Evolutionary conservation across 495 filamentous ascomycete genomes (phyloP).

Genomic region (Penicillium paradoxum): DNA sequence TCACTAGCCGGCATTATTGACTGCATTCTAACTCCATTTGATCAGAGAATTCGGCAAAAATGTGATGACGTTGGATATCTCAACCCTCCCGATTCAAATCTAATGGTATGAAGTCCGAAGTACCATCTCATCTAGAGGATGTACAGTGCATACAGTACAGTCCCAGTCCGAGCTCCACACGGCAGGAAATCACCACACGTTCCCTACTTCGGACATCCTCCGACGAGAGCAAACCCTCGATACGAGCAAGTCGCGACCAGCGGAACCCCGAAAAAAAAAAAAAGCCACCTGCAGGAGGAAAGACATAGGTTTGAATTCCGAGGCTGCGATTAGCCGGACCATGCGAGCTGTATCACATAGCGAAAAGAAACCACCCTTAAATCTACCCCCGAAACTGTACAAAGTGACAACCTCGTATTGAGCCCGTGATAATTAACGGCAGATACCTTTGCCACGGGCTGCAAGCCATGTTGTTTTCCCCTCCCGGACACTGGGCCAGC

Average conservation of each 20-base stretch:
- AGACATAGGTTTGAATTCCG: not conserved
- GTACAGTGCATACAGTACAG: not conserved
- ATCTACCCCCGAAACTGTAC: not conserved
- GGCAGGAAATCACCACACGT: not conserved
- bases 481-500: constrained; percentile 9
- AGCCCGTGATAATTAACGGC: constrained; percentile 7
- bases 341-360: constrained; percentile 23
- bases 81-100: not conserved
- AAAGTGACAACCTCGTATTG: constrained; percentile 6
- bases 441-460: not conserved
- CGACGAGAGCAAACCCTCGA: not conserved
- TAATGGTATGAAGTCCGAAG: too few species aligned
- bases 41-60: constrained; percentile 12
- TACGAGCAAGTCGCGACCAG: not conserved
- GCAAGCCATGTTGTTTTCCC: constrained; percentile 12
- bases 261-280: not conserved
- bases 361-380: not conserved
- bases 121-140: constrained; percentile 14
- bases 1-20: constrained; percentile 29
- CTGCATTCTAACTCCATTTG: constrained; percentile 17
- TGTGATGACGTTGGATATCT: constrained; percentile 27
- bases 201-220: not conserved
- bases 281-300: constrained; percentile 5
- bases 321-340: constrained; percentile 7
- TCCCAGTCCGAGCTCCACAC: constrained; percentile 1